Conservation (phyloP, 805 yeast genomes). For the Metschnikowia gelsemii region DNA sequence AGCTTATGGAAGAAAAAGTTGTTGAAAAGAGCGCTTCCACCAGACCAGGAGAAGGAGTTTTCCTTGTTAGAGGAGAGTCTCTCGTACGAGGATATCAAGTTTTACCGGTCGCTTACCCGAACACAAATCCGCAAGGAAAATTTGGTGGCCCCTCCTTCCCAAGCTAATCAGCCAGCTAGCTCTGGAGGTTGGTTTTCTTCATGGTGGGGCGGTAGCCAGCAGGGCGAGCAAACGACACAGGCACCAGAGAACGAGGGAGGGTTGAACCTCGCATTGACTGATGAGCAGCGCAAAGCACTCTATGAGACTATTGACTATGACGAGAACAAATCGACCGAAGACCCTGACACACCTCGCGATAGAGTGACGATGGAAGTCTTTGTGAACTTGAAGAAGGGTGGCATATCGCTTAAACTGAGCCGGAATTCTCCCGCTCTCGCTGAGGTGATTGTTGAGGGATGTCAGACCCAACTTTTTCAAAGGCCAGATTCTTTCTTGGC, state of each 20-base stretch:
- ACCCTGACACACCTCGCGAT: slow-evolving; percentile 70
- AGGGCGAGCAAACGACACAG: slow-evolving; percentile 28
- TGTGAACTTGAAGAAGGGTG: slow-evolving; percentile 73
- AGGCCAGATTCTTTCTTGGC: slow-evolving; percentile 76
- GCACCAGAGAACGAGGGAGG: slow-evolving; percentile 24
- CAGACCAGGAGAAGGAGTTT: slow-evolving; percentile 37
- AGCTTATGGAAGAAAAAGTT: slow-evolving; percentile 63
- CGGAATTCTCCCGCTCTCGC: slow-evolving; percentile 55
- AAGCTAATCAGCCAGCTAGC: slow-evolving; percentile 17
- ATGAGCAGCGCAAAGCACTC: slow-evolving; percentile 84
- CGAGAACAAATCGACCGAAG: slow-evolving; percentile 52
- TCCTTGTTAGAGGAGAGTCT: slow-evolving; percentile 57
- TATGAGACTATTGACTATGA: slow-evolving; percentile 93
- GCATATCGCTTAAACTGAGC: slow-evolving; percentile 54
- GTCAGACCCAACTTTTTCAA: slow-evolving; percentile 68
- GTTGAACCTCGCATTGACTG: slow-evolving; percentile 51
- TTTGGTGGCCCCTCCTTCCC: slow-evolving; percentile 21
- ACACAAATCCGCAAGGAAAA: slow-evolving; percentile 61
- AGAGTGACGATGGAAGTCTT: slow-evolving; percentile 64
- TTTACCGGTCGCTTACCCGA: slow-evolving; percentile 80
- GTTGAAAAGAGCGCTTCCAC: slow-evolving; percentile 28
- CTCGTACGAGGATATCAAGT: slow-evolving; percentile 74
- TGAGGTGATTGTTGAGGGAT: slow-evolving; percentile 79
- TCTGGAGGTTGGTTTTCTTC: slow-evolving; percentile 64
- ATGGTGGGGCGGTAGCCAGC: slow-evolving; percentile 52